Base-by-base conservation (phyloP, 352 stramenopile genomes). In the Bremia lactucae region DNA sequence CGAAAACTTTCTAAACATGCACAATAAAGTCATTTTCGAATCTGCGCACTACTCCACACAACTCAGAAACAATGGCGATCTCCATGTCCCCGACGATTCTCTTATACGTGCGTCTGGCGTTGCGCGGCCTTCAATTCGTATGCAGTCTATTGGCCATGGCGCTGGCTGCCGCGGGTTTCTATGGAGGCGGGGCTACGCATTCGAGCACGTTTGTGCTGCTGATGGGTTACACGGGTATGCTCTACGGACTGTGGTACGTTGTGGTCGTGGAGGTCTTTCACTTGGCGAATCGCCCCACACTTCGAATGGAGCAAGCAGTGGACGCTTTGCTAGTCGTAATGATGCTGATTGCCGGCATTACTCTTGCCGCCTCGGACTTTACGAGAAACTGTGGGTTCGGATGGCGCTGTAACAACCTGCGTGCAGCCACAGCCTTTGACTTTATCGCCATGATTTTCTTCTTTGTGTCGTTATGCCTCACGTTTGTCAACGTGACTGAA, bases 391-490 rank as follows among this genome's bases (percentile, higher is more conserved):
- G 74, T 37, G 49, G 65, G 19, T 7, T 21, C 8, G 48, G 1
- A 6, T 62, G 25, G 38, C 45, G 50, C 18, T 87, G 73, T 52
- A 44, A 62, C 53, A 81, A 73, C 59, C 50, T 87, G 31, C 62
- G 35, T 13, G 53, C 64, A 2, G 68, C 59, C 4, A 60, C 59
- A 22, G 66, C 59, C 11, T 83, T 84, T 49, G 58, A 59, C 35
- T 82, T 86, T 50, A 42, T 86, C 37, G 56, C 49, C 19, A 74
- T 72, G 58, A 64, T 55, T 31, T 55, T 68, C 48, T 77, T 77
- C 54, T 42, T 72, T 14, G 48, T 49, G 29, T 62, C 68, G 31
- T 31, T 75, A 4, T 62, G 33, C 0, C 42, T 80, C 14, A 53
- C 59, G 18, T 69, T 72, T 46, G 2, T 72, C 6, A 33, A 13